These are phyloP conservation scores for Lichtheimia ornata DNA, from an alignment of 371 early-diverging fungal species.

Conservation along the genomic window DNA sequence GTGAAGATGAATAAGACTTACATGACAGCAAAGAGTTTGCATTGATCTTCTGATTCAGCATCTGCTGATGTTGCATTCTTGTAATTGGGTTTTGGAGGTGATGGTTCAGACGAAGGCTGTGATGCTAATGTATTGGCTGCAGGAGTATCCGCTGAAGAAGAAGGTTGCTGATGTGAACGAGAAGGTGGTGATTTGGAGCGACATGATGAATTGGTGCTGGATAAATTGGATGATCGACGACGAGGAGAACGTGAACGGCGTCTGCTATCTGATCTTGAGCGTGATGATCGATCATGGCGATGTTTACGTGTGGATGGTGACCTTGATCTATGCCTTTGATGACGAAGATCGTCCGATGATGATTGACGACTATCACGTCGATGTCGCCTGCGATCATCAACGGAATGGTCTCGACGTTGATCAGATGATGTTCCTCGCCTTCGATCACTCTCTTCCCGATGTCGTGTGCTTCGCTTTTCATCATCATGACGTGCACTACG, in stretches of 20 bases:
- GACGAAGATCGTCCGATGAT: constrained; percentile 6
- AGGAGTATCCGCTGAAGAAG: constrained; percentile 7
- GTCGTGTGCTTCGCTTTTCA: constrained; percentile 5
- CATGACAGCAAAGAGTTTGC: constrained; percentile 28
- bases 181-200: neutral
- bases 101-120: neutral
- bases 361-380: constrained; percentile 14
- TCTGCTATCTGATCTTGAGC: neutral
- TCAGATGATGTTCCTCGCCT: constrained; percentile 4
- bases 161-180: neutral
- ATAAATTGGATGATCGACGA: constrained; percentile 1
- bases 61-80: constrained; percentile 31
- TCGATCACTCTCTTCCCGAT: constrained; percentile 4
- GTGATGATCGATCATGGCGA: constrained; percentile 2
- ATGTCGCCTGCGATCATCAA: constrained; percentile 11
- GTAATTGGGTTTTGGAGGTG: constrained; percentile 8
- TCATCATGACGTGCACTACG: neutral
- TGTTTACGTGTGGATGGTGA: constrained; percentile 2
- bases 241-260: constrained; percentile 8
- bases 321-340: constrained; percentile 3
- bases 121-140: neutral
- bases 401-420: constrained; percentile 1
- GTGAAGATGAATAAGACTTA: constrained; percentile 9
- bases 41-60: constrained; percentile 34
- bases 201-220: neutral